Percentiles rank a stretch among this genome's conserved stretches.
Conservation (phyloP, 2,329 filamentous ascomycete genomes). For the Cytospora paraplurivora region DNA sequence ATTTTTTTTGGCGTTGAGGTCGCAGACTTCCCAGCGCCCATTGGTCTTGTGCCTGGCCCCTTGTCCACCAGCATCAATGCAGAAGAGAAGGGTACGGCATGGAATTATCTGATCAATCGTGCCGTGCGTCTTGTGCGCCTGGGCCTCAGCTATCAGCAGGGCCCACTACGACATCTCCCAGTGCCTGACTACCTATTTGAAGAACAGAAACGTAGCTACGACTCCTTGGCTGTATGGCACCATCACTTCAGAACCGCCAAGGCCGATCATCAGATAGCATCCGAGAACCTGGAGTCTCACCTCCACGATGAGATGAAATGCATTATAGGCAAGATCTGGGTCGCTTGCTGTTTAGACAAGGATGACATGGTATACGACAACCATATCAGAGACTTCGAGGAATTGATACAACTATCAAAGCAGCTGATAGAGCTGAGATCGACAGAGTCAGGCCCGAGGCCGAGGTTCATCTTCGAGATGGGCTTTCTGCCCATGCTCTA, state of each 20-base stretch:
- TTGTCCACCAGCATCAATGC: background rate
- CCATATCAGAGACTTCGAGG: slow-evolving; percentile 40
- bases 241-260: slow-evolving; percentile 2
- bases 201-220: slow-evolving; percentile 12
- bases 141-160: slow-evolving; percentile 21
- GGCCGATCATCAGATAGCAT: background rate
- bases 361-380: slow-evolving; percentile 41
- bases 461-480: slow-evolving; percentile 46
- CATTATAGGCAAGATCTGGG: slow-evolving; percentile 40
- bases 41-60: slow-evolving; percentile 5
- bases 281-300: background rate
- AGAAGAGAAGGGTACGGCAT: slow-evolving; percentile 1
- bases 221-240: slow-evolving; percentile 3
- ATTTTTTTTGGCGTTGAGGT: slow-evolving; percentile 30
- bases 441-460: slow-evolving; percentile 27
- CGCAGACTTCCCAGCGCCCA: slow-evolving; percentile 21
- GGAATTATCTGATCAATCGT: slow-evolving; percentile 23
- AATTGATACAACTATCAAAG: slow-evolving; percentile 40
- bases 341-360: slow-evolving; percentile 36
- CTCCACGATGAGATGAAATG: slow-evolving; percentile 39
- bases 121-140: slow-evolving; percentile 23
- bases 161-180: background rate
- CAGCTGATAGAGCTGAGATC: slow-evolving; percentile 20
- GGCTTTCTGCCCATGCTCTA: slow-evolving; percentile 46
- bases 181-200: slow-evolving; percentile 15